A percentile compares a stretch with the other conserved stretches of the same genome.
Evolutionary conservation across 495 filamentous ascomycete genomes (phyloP).

Genomic region (Penicillium turbatum): DNA sequence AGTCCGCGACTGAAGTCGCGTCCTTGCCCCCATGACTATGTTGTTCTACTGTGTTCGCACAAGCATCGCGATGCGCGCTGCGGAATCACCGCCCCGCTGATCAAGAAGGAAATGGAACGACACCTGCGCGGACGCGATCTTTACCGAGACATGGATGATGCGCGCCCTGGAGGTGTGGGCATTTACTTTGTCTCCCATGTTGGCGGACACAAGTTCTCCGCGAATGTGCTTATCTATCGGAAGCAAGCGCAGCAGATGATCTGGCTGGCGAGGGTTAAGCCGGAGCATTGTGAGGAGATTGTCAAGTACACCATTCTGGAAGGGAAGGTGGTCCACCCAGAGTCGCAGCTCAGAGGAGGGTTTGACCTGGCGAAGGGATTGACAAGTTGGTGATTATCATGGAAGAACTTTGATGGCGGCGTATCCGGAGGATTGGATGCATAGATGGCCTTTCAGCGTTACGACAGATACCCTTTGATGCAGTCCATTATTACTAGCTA

Average conservation of each 20-base stretch:
- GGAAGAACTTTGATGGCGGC: too few relatives aligned
- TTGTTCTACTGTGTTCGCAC: constrained; percentile 92
- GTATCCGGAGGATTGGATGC: too few relatives aligned
- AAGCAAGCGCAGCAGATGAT: constrained; percentile 74
- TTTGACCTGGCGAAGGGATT: constrained; percentile 75
- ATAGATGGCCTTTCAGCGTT: too few relatives aligned
- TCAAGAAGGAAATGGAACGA: constrained; percentile 79
- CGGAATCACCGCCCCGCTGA: constrained; percentile 85
- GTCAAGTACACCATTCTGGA: constrained; percentile 83
- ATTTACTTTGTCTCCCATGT: constrained; percentile 95
- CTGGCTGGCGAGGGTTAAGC: constrained; percentile 82
- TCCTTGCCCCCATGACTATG: constrained; percentile 70
- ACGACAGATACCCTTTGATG: too few relatives aligned
- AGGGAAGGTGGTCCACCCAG: constrained; percentile 89
- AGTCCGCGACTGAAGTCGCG: constrained; percentile 45
- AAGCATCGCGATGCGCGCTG: constrained; percentile 88
- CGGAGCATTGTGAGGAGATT: constrained; percentile 91
- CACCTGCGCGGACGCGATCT: constrained; percentile 80
- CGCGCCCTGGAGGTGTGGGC: constrained; percentile 79
- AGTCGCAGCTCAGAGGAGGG: constrained; percentile 77
- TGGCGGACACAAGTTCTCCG: constrained; percentile 89
- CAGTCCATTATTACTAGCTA: too few relatives aligned
- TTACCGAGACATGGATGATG: constrained; percentile 79
- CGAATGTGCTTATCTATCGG: constrained; percentile 87
- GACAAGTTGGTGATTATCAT: constrained; percentile 73